Conservation (phyloP, 2,329 filamentous ascomycete species). For the Lasiodiplodia gonubiensis region DNA sequence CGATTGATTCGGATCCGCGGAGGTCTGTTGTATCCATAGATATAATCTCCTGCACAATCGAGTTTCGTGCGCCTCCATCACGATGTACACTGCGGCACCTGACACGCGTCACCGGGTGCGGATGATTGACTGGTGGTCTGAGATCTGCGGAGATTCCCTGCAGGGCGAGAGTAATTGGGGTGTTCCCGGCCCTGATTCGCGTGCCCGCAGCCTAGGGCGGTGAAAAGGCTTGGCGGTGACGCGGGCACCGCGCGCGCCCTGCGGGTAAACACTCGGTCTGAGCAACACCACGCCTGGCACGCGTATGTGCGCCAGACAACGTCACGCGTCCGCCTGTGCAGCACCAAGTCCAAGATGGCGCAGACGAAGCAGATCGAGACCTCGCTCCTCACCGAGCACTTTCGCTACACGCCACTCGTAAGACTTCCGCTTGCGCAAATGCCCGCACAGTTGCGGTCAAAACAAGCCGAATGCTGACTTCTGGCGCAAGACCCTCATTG, state of each 20-base stretch:
- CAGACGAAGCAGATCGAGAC: slow-evolving; percentile 53
- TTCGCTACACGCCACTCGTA: slow-evolving; percentile 91
- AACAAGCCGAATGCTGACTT: neutral
- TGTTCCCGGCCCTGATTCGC: slow-evolving; percentile 9
- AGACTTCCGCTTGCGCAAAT: slow-evolving; percentile 40
- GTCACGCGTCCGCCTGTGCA: slow-evolving; percentile 6
- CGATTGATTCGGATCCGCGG: slow-evolving; percentile 14
- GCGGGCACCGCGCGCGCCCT: neutral
- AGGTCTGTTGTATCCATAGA: slow-evolving; percentile 24
- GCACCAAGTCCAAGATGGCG: slow-evolving; percentile 44
- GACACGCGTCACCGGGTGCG: slow-evolving; percentile 6
- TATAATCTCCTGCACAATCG: slow-evolving; percentile 22
- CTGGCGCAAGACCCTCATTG: slow-evolving; percentile 75
- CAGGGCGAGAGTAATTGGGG: slow-evolving; percentile 2
- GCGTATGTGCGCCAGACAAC: slow-evolving; percentile 1
- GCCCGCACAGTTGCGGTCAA: neutral
- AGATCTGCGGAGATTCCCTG: slow-evolving; percentile 24
- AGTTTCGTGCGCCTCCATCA: slow-evolving; percentile 19
- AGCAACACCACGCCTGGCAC: slow-evolving; percentile 9
- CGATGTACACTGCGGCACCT: slow-evolving; percentile 3
- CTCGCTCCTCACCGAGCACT: slow-evolving; percentile 87
- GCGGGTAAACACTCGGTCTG: slow-evolving; percentile 26
- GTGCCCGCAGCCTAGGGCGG: slow-evolving; percentile 15
- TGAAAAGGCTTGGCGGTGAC: slow-evolving; percentile 4
- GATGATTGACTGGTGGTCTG: slow-evolving; percentile 18